Conservation (phyloP, 768 basidiomycete genomes). For the Lactarius psammicola region DNA sequence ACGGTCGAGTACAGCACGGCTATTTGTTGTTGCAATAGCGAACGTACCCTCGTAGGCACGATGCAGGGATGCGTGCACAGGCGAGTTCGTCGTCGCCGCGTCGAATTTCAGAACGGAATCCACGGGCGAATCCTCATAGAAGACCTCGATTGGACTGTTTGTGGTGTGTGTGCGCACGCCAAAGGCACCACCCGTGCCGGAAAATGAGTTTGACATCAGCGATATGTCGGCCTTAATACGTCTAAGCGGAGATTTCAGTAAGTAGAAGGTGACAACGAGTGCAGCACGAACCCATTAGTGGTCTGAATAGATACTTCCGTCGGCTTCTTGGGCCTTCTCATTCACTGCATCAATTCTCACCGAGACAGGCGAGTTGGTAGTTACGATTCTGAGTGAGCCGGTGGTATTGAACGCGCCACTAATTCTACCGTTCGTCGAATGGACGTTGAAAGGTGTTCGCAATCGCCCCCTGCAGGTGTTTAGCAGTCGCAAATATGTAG, state of each 20-base stretch:
- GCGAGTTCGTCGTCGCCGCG: constrained; percentile 35
- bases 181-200: constrained; percentile 36
- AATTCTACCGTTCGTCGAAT: constrained; percentile 39
- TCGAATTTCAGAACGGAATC: constrained; percentile 37
- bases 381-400: constrained; percentile 33
- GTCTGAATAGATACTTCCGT: constrained; percentile 39
- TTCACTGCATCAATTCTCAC: constrained; percentile 33
- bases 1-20: constrained; percentile 29
- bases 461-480: constrained; percentile 35
- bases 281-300: constrained; percentile 42
- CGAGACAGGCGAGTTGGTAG: constrained; percentile 38
- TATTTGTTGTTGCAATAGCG: constrained; percentile 34
- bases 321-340: constrained; percentile 28
- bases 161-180: constrained; percentile 34
- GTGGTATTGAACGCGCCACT: constrained; percentile 40
- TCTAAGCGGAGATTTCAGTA: constrained; percentile 31
- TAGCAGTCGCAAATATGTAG: neutral
- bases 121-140: constrained; percentile 37
- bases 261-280: neutral
- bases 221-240: constrained; percentile 35
- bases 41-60: constrained; percentile 45
- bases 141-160: constrained; percentile 35
- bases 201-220: constrained; percentile 36
- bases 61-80: constrained; percentile 35
- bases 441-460: constrained; percentile 30